Evolutionary conservation across 371 early-diverging fungal species (phyloP).

Genomic region (Haplosporangium sp.): DNA sequence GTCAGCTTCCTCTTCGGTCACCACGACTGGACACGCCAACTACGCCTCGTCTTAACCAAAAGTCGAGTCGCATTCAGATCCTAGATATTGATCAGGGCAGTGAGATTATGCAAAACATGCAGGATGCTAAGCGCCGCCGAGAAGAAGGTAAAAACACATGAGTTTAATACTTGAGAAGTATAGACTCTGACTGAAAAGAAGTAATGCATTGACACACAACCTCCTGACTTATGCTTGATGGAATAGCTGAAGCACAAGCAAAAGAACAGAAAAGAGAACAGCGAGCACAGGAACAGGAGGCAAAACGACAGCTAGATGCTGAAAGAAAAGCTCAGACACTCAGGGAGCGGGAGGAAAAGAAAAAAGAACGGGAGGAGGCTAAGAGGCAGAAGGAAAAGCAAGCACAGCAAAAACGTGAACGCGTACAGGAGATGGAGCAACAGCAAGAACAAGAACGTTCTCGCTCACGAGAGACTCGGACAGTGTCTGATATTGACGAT

Average conservation of each 20-base stretch:
- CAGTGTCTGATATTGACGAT: constrained; percentile 29
- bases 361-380: constrained; percentile 48
- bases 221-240: too few species aligned
- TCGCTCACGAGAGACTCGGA: constrained; percentile 16
- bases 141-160: constrained; percentile 36
- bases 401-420: constrained; percentile 30
- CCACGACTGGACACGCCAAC: constrained; percentile 38
- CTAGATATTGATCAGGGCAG: constrained; percentile 50
- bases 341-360: constrained; percentile 49
- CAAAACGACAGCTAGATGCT: constrained; percentile 40
- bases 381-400: constrained; percentile 39
- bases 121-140: constrained; percentile 33
- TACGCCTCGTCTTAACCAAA: constrained; percentile 42
- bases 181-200: neutral
- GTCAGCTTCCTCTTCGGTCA: constrained; percentile 40
- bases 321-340: constrained; percentile 40
- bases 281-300: constrained; percentile 27
- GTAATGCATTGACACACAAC: neutral
- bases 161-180: neutral
- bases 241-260: constrained; percentile 36
- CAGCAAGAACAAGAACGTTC: constrained; percentile 28
- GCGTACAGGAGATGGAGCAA: constrained; percentile 27
- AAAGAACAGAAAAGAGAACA: constrained; percentile 47
- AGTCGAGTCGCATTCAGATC: constrained; percentile 43
- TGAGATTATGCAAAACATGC: constrained; percentile 53